Conservation (phyloP, 2,329 filamentous ascomycete species). For the Botrytis aclada region DNA sequence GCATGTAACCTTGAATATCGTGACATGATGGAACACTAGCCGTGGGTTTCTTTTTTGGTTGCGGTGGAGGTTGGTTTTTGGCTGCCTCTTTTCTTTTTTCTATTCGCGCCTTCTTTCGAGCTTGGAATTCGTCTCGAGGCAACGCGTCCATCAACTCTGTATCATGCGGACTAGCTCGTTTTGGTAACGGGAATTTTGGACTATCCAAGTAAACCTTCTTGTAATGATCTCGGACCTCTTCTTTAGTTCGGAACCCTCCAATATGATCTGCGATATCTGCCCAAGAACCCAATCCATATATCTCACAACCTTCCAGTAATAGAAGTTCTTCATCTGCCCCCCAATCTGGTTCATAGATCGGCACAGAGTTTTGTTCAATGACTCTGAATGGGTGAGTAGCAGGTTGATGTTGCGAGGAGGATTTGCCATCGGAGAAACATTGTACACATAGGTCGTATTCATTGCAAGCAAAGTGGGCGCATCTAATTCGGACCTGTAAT, state of each 20-base stretch:
- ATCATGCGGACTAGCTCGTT: constrained; percentile 79
- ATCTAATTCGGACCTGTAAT: constrained; percentile 83
- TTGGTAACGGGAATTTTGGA: constrained; percentile 78
- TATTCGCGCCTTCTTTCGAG: constrained; percentile 87
- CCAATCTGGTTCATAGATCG: constrained; percentile 93
- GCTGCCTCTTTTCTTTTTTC: constrained; percentile 86
- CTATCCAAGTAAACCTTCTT: constrained; percentile 83
- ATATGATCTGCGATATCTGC: constrained; percentile 98
- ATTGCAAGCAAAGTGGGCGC: constrained; percentile 71
- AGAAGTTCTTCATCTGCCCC: constrained; percentile 96
- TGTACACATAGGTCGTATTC: constrained; percentile 97
- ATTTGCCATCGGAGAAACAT: constrained; percentile 82
- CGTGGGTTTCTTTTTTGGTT: constrained; percentile 92
- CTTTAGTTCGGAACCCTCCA: constrained; percentile 88
- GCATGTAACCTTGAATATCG: constrained; percentile 98
- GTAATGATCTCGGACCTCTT: constrained; percentile 95
- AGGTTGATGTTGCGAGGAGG: constrained; percentile 81
- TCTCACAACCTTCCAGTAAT: constrained; percentile 88
- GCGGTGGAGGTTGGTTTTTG: constrained; percentile 77
- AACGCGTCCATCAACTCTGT: constrained; percentile 74
- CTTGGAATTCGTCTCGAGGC: constrained; percentile 88
- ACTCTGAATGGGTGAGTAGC: constrained; percentile 84
- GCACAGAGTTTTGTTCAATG: constrained; percentile 97
- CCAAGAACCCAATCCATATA: constrained; percentile 95
- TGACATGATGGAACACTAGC: constrained; percentile 94